These are phyloP conservation scores for Acanthamoeba healyi DNA, from an alignment of 208 protist species.

Conservation along the genomic window DNA sequence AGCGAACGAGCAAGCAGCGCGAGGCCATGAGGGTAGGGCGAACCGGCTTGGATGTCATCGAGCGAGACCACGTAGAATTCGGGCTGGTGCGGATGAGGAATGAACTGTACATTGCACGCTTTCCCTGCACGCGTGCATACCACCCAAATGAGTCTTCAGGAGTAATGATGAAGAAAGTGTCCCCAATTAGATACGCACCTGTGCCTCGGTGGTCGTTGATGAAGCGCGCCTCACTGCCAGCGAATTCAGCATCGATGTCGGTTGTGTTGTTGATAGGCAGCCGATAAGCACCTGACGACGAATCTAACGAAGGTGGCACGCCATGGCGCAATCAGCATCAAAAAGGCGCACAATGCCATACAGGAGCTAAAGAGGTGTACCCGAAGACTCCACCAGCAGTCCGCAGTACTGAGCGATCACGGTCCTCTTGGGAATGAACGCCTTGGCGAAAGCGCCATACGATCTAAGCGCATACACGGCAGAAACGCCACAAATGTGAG, in stretches of 20 bases:
- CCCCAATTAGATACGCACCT: not conserved
- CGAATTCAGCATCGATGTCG: not conserved
- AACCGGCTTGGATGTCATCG: not conserved
- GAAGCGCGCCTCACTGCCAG: not conserved
- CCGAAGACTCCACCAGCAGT: not conserved
- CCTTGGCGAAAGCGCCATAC: not conserved
- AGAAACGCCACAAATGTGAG: not conserved
- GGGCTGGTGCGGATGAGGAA: not conserved
- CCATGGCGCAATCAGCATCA: not conserved
- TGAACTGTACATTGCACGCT: not conserved
- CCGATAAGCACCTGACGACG: not conserved
- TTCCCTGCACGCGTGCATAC: too few species aligned
- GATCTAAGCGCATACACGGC: not conserved
- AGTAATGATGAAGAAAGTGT: not conserved
- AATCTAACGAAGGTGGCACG: not conserved
- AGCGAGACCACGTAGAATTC: not conserved
- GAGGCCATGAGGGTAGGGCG: not conserved
- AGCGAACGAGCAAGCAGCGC: too few species aligned
- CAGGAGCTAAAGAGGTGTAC: too few species aligned
- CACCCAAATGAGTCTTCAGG: too few species aligned
- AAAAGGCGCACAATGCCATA: too few species aligned
- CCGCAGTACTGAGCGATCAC: not conserved
- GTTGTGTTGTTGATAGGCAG: not conserved
- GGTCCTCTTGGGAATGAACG: not conserved
- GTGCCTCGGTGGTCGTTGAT: conserved; percentile 5